Percentiles rank a stretch among this genome's conserved stretches.
Evolutionary conservation across 306 rosid genomes (phyloP).

Genomic region (Lithocarpus polystachyus): DNA sequence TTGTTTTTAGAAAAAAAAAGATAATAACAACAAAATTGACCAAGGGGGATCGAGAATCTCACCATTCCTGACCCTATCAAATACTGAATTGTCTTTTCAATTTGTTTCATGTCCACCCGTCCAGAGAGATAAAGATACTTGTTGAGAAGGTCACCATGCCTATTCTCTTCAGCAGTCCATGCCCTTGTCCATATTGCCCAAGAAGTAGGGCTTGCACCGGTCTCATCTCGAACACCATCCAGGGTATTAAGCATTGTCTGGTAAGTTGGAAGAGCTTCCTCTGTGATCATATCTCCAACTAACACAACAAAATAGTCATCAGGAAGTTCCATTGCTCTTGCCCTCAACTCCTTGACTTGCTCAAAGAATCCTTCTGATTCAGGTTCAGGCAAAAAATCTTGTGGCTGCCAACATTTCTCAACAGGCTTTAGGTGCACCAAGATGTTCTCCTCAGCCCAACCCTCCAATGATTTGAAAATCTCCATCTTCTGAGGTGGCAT

Average conservation of each 20-base stretch:
- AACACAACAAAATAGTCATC: conserved; percentile 53
- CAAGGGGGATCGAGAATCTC: conserved; percentile 15
- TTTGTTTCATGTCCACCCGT: conserved; percentile 53
- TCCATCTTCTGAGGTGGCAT: conserved; percentile 54
- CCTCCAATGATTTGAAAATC: conserved; percentile 47
- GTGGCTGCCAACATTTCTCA: conserved; percentile 62
- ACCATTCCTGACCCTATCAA: conserved; percentile 65
- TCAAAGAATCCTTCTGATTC: conserved; percentile 53
- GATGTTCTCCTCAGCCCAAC: conserved; percentile 50
- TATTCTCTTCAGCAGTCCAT: conserved; percentile 63
- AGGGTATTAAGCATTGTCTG: conserved; percentile 60
- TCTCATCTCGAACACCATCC: conserved; percentile 57
- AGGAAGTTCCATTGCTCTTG: conserved; percentile 50
- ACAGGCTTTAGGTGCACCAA: conserved; percentile 54
- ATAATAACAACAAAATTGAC: not conserved
- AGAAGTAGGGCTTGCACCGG: conserved; percentile 49
- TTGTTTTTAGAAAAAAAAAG: not conserved
- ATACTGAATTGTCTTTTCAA: conserved; percentile 55
- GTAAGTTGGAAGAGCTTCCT: conserved; percentile 63
- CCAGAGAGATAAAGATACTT: conserved; percentile 58
- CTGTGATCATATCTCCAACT: conserved; percentile 59
- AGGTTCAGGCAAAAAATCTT: conserved; percentile 52
- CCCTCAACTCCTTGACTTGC: conserved; percentile 55
- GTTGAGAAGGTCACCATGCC: conserved; percentile 58
- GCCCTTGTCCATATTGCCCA: conserved; percentile 59